Conservation (phyloP, 768 basidiomycete genomes). For the Collybia mongolica region DNA sequence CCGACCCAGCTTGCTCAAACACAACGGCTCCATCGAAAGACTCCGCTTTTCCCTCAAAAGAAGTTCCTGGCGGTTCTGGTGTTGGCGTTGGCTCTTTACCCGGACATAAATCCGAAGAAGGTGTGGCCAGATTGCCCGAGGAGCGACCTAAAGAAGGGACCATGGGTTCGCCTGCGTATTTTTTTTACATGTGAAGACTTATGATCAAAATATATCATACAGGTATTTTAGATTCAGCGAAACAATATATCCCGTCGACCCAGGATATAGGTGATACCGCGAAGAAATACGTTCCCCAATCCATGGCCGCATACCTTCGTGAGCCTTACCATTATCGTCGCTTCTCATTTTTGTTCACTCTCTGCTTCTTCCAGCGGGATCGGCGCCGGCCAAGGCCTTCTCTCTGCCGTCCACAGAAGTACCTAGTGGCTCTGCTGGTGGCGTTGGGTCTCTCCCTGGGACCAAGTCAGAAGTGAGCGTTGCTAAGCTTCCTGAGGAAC, state of each 20-base stretch:
- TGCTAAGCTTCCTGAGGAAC: slow-evolving; percentile 49
- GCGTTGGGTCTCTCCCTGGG: slow-evolving; percentile 52
- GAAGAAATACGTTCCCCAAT: not conserved
- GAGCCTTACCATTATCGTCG: not conserved
- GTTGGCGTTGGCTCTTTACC: not conserved
- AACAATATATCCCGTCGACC: not conserved
- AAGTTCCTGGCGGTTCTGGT: not conserved
- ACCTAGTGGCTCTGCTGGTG: slow-evolving; percentile 23
- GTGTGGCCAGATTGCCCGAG: too few species aligned
- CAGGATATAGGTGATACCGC: not conserved
- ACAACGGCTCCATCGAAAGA: not conserved
- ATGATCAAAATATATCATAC: too few species aligned
- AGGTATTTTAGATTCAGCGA: not conserved
- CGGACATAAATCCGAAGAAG: not conserved
- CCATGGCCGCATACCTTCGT: not conserved
- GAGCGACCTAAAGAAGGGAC: too few species aligned
- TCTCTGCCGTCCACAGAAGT: slow-evolving; percentile 11
- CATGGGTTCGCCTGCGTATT: too few species aligned
- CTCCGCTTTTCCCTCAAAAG: not conserved
- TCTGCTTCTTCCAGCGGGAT: not conserved
- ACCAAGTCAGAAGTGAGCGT: slow-evolving; percentile 41
- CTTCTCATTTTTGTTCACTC: not conserved
- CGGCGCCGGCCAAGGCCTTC: not conserved
- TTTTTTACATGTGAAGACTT: too few species aligned
- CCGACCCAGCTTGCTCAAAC: not conserved